Percentiles rank a stretch among this genome's conserved stretches.
Conservation (phyloP, 768 basidiomycete genomes). For the Xerocomus brunneocitrinus region DNA sequence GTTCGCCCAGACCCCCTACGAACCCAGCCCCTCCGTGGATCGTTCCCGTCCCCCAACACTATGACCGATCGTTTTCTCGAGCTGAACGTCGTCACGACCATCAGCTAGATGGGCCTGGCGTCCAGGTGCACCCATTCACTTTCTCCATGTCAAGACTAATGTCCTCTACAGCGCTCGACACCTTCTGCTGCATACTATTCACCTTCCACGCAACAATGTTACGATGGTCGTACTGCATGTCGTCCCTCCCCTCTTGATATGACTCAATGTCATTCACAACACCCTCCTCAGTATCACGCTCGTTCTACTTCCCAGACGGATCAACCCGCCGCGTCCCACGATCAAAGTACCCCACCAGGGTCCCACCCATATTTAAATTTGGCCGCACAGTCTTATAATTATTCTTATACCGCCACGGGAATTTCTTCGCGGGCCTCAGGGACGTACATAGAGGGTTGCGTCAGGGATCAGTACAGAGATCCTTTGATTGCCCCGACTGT, state of each 20-base stretch:
- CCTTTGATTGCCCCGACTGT: constrained; percentile 1
- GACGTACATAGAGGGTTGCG: constrained; percentile 13
- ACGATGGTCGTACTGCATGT: constrained; percentile 22
- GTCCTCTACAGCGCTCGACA: constrained; percentile 18
- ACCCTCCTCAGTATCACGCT: constrained; percentile 19
- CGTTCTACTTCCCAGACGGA: constrained; percentile 27
- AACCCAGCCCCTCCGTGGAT: constrained; percentile 40
- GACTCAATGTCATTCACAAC: constrained; percentile 21
- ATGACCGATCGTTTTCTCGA: constrained; percentile 23
- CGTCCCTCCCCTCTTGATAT: constrained; percentile 16
- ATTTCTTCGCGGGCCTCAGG: constrained; percentile 20
- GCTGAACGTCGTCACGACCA: constrained; percentile 23
- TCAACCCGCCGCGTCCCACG: constrained; percentile 25
- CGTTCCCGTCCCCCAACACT: constrained; percentile 36
- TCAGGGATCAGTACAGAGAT: constrained; percentile 20
- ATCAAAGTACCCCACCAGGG: constrained; percentile 25
- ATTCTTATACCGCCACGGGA: constrained; percentile 11
- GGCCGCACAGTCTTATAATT: constrained; percentile 18
- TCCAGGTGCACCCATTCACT: constrained; percentile 23
- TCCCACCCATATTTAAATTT: constrained; percentile 23
- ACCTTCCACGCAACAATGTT: constrained; percentile 22
- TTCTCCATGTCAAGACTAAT: constrained; percentile 2
- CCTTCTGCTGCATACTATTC: constrained; percentile 19
- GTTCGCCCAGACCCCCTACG: constrained; percentile 35
- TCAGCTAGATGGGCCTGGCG: constrained; percentile 25